Evolutionary conservation across 345 rosid genomes (phyloP).

Genomic region (Streptanthus diversifolius): DNA sequence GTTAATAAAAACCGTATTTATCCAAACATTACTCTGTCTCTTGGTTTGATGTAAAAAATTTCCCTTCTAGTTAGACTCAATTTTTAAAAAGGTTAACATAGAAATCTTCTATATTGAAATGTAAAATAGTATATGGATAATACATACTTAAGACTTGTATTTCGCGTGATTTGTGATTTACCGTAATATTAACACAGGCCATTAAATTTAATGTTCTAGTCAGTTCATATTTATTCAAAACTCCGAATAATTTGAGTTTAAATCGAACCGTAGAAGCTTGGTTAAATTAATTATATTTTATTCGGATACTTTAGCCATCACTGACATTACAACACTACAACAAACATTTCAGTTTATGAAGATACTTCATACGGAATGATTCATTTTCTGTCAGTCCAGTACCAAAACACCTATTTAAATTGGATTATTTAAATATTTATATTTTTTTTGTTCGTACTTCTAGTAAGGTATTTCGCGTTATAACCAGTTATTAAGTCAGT

Average conservation of each 20-base stretch:
- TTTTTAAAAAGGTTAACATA: neutral
- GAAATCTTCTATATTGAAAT: neutral
- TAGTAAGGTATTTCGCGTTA: neutral
- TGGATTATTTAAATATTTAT: neutral
- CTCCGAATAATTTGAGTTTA: neutral
- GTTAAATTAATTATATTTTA: neutral
- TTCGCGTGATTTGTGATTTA: too few species aligned
- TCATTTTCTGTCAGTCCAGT: conserved; percentile 24
- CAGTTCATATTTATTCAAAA: neutral
- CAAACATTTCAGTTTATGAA: conserved; percentile 20
- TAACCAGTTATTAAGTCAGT: conserved; percentile 17
- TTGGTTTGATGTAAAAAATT: neutral
- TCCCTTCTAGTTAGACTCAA: neutral
- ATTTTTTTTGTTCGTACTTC: neutral
- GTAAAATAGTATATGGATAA: neutral
- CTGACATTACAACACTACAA: conserved; percentile 12
- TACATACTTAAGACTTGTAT: too few species aligned
- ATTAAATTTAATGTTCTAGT: neutral
- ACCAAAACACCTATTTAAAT: neutral
- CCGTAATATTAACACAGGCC: neutral
- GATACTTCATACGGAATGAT: conserved; percentile 11
- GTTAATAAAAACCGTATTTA: neutral
- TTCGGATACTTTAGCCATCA: neutral
- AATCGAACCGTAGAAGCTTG: neutral
- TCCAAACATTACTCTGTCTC: neutral